These are phyloP conservation scores for Auxenochlorella protothecoides DNA, from an alignment of 139 green algal species.

Conservation along the genomic window DNA sequence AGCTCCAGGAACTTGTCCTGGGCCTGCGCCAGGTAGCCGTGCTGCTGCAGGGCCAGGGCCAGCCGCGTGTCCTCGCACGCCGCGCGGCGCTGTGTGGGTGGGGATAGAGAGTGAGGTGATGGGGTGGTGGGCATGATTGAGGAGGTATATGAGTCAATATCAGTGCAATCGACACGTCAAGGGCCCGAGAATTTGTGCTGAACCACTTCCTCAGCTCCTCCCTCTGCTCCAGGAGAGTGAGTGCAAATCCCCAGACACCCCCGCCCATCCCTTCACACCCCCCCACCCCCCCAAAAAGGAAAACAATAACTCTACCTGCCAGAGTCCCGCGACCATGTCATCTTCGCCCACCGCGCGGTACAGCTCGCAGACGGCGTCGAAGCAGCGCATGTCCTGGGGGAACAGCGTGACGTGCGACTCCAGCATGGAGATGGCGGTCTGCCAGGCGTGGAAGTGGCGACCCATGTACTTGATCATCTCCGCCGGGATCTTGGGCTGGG, in stretches of 20 bases:
- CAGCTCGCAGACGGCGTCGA: constrained; percentile 78
- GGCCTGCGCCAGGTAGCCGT: constrained; percentile 62
- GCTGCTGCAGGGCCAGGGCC: constrained; percentile 73
- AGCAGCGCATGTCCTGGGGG: constrained; percentile 73
- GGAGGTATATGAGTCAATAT: background rate
- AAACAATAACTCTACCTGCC: constrained; percentile 31
- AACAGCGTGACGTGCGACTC: constrained; percentile 79
- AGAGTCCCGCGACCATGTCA: constrained; percentile 85
- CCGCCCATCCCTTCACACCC: background rate
- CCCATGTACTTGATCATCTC: constrained; percentile 98
- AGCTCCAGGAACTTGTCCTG: constrained; percentile 62
- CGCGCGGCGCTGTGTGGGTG: constrained; percentile 15
- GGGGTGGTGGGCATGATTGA: background rate
- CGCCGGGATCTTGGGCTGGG: constrained; percentile 93
- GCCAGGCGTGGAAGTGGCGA: constrained; percentile 92
- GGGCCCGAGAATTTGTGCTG: background rate
- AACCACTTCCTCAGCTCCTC: background rate
- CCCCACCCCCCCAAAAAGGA: background rate
- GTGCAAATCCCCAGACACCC: no score
- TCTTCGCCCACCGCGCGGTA: constrained; percentile 75
- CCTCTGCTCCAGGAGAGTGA: no score
- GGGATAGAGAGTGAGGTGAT: background rate
- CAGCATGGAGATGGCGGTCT: constrained; percentile 90
- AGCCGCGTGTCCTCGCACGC: constrained; percentile 44
- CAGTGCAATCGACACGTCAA: background rate